Base-by-base conservation (phyloP, 768 basidiomycete species). In the Hemileccinum rubropunctum region DNA sequence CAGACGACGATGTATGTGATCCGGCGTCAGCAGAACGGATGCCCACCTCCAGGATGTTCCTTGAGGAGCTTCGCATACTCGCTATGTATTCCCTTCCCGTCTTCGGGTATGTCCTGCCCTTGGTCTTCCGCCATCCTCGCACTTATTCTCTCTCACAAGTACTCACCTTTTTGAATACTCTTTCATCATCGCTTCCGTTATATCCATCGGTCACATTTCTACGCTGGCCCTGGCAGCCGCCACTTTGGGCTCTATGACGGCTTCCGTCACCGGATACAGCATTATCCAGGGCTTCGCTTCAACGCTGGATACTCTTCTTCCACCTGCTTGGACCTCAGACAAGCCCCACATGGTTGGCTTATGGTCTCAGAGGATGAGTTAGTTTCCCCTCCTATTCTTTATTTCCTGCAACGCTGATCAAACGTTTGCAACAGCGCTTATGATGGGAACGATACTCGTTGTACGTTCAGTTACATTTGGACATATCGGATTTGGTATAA, bases 241-340 rank as follows among this genome's bases (percentile, higher is more conserved):
- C 21, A 85, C 81, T 17, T 69, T 89, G 11, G 86, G 80, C 2
- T 83, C 81, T 11, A 87, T 89, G 84, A 86, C 86, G 0, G 83
- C 82, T 17, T 80, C 77, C 45, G 82, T 85, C 11, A 65, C 66
- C 1, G 66, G 66, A 26, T 65, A 73, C 41, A 88, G 84, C 54
- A 84, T 95, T 47, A 72, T 94, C 6, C 86, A 88, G 56, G 92
- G 92, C 17, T 81, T 95, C 47, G 73, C 82, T 8, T 89, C 87
- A 42, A 84, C 91, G 0, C 81, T 99, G 17, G 97, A 99, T 66
- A 95, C 95, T 0, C 79, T 99, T 59, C 81, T 98, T 9, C 95
- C 97, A 1, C 83, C 91, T 34, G 94, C 95, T 14, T 99, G 91
- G 94, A 95, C 97, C 0, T 93, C 92, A 3, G 63, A 83, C 1